A percentile compares a stretch with the other conserved stretches of the same genome.
Evolutionary conservation across 1,139 yeast species (phyloP).

Genomic region (Blastobotrys persicus): DNA sequence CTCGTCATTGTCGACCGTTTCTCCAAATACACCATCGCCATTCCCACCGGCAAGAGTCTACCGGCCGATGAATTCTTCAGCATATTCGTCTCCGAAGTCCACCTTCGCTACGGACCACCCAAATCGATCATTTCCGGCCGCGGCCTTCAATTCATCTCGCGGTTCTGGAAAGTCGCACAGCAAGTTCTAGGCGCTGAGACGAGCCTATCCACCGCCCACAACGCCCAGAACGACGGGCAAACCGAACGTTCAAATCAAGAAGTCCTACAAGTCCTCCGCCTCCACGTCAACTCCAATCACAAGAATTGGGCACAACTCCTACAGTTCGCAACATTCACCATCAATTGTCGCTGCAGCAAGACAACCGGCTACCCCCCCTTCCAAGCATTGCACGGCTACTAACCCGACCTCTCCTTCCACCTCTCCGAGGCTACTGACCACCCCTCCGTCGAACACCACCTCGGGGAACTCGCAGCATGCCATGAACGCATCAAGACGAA

Average conservation of each 20-base stretch:
- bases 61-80: neutral
- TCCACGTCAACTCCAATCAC: neutral
- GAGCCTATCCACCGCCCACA: neutral
- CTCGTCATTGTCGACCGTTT: no score
- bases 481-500: neutral
- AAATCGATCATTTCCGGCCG: neutral
- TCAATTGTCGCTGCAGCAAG: neutral
- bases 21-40: no score
- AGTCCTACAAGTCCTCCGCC: neutral
- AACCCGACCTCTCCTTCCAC: neutral
- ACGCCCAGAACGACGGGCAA: neutral
- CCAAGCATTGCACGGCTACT: neutral
- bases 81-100: neutral
- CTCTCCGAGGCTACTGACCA: neutral
- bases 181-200: neutral
- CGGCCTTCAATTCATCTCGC: neutral
- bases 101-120: neutral
- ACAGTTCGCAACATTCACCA: neutral
- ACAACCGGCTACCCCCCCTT: neutral
- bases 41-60: no score
- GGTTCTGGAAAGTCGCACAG: neutral
- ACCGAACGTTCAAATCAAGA: neutral
- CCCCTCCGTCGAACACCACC: neutral
- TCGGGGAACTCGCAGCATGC: neutral
- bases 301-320: neutral